Evolutionary conservation across 2,329 filamentous ascomycete species (phyloP), one percentile per base, ranked within the genome.

Genomic region (Nemania diffusa): DNA sequence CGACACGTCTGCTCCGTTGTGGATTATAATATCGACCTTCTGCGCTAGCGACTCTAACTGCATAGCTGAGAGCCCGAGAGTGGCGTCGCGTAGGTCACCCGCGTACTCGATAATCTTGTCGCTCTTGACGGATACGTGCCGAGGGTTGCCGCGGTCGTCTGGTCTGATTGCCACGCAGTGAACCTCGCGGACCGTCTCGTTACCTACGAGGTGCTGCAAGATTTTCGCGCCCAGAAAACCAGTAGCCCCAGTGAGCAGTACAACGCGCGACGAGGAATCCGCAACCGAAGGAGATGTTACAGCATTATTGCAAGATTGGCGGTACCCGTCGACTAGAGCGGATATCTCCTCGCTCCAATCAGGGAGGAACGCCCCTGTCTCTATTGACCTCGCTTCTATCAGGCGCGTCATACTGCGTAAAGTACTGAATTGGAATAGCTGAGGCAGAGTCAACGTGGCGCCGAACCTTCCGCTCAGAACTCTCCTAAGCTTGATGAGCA

Each of bases 21-120:
- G 90, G 24, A 92, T 83, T 55, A 91, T 83, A 13, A 76, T 70
- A 22, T 79, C 73, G 20, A 85, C 77, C 42, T 75, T 71, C 0
- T 50, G 22, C 17, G 15, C 5, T 7, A 66, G 5, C 6, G 7
- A 29, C 2, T 1, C 2, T 8, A 48, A 37, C 13, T 48, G 3
- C 0, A 34, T 1, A 0, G 22, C 56, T 9, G 58, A n/a, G 0
- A 73, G 58, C 0, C 70, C 40, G 11, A 62, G 27, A n/a, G 22
- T 2, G 1, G 29, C 0, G 1, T 11, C 24, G 2, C 56, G 11
- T 0, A 73, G 57, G 1, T 64, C 60, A 0, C 68, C 68, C 11
- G 5, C 3, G 27, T 67, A 22, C 32, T 57, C 34, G 1, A 65
- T 24, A n/a, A n/a, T n/a, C n/a, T n/a, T n/a, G n/a, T n/a, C n/a